phyloP scores from a whole-genome alignment of 306 rosid species.

The Corylus avellana region DNA sequence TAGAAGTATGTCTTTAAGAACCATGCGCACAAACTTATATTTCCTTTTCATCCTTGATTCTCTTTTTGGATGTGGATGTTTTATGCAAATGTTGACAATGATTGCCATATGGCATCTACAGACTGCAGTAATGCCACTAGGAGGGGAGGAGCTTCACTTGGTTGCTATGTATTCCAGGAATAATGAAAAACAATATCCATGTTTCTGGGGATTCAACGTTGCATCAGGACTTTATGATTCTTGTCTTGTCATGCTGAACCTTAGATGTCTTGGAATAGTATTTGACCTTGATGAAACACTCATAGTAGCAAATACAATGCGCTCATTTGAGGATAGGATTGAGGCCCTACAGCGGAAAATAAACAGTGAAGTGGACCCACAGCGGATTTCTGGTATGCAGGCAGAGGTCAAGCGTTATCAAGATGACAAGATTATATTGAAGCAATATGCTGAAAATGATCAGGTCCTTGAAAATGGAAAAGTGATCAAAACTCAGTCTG shows the following conservation, averaged over 20 bases:
- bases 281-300: conserved; percentile 99
- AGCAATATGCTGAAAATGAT: conserved; percentile 94
- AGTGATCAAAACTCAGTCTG: conserved; percentile 80
- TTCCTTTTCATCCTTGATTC: background rate
- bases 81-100: conserved; percentile 21
- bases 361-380: conserved; percentile 75
- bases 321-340: conserved; percentile 96
- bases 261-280: conserved; percentile 97
- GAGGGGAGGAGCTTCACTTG: conserved; percentile 88
- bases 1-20: background rate
- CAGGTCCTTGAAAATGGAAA: conserved; percentile 89
- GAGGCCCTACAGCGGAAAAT: conserved; percentile 92
- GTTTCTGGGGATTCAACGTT: conserved; percentile 92
- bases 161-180: conserved; percentile 87
- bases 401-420: conserved; percentile 87
- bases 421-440: conserved; percentile 83
- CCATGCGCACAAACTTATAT: background rate
- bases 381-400: conserved; percentile 78
- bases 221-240: conserved; percentile 78
- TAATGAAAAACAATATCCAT: conserved; percentile 56
- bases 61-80: conserved; percentile 4
- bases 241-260: conserved; percentile 89
- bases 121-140: conserved; percentile 85
- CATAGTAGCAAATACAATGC: conserved; percentile 97
- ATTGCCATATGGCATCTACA: conserved; percentile 37